Evolutionary conservation across 1,284 basidiomycete species (phyloP).

Genomic region (Trichosporon ovoides): DNA sequence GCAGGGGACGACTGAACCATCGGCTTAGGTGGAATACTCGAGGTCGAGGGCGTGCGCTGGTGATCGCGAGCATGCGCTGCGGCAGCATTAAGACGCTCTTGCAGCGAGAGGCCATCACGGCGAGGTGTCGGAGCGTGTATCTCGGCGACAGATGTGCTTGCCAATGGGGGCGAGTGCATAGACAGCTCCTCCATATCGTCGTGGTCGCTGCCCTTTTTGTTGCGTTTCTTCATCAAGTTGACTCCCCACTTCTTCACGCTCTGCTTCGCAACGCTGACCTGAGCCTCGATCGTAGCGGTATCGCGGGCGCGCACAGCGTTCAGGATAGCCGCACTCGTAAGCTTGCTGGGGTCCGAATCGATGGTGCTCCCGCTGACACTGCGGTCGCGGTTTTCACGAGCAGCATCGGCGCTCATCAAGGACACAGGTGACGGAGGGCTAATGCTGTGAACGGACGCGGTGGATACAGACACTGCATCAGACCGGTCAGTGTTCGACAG

Average conservation of each 20-base stretch:
- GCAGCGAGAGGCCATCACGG: conserved; percentile 22
- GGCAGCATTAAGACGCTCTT: conserved; percentile 40
- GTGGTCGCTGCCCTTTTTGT: conserved; percentile 9
- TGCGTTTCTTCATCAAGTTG: conserved; percentile 54
- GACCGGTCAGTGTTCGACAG: neutral
- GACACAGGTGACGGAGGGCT: neutral
- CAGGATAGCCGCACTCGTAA: conserved; percentile 40
- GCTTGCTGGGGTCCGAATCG: neutral
- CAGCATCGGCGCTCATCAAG: neutral
- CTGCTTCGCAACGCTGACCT: conserved; percentile 61
- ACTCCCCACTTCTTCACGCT: conserved; percentile 82
- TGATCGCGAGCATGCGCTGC: conserved; percentile 19
- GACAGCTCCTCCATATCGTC: conserved; percentile 19
- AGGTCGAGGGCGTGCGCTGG: neutral
- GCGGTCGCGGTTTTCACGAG: neutral
- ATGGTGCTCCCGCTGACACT: neutral
- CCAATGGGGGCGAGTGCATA: neutral
- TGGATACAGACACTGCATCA: neutral
- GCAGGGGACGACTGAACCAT: too few species aligned
- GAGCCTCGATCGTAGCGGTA: conserved; percentile 72
- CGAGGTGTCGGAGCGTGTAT: conserved; percentile 34
- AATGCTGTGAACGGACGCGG: neutral
- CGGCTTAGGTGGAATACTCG: neutral
- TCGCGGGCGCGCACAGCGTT: conserved; percentile 62
- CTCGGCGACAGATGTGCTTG: conserved; percentile 9